phyloP scores from a whole-genome alignment of 495 filamentous ascomycete species.

The Hypomontagnella monticulosa region DNA sequence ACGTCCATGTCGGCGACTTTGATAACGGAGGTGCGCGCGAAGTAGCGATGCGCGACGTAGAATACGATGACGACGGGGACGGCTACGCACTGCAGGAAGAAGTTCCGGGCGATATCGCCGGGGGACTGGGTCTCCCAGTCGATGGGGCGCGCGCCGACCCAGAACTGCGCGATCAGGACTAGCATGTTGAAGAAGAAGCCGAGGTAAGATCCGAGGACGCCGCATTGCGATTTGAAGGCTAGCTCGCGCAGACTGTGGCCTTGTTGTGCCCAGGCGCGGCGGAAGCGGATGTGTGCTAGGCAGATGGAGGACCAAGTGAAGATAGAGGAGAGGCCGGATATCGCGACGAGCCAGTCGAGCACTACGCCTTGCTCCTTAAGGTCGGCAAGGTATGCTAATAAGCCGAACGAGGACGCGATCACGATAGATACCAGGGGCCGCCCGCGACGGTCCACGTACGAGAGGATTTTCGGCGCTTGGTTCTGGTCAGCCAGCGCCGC shows the following conservation, averaged over 20 bases:
- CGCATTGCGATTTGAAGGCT: constrained; percentile 81
- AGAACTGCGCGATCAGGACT: constrained; percentile 92
- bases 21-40: constrained; percentile 73
- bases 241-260: constrained; percentile 78
- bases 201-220: constrained; percentile 83
- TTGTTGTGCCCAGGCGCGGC: constrained; percentile 75
- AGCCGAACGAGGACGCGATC: constrained; percentile 73
- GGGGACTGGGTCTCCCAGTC: constrained; percentile 60
- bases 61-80: constrained; percentile 80
- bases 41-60: constrained; percentile 85
- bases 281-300: constrained; percentile 91
- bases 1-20: constrained; percentile 80
- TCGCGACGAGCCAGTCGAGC: constrained; percentile 88
- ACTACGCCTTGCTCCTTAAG: constrained; percentile 69
- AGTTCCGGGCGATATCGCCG: constrained; percentile 62
- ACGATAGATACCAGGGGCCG: constrained; percentile 80
- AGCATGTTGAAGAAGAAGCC: constrained; percentile 81
- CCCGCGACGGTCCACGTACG: constrained; percentile 85
- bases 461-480: constrained; percentile 79
- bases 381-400: constrained; percentile 82
- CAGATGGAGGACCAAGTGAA: constrained; percentile 96
- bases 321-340: constrained; percentile 87
- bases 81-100: constrained; percentile 85
- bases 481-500: constrained; percentile 86
- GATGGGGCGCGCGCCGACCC: constrained; percentile 86